These are phyloP conservation scores for Dichotomocladium elegans DNA, from an alignment of 371 early-diverging fungal species.

Conservation along the genomic window DNA sequence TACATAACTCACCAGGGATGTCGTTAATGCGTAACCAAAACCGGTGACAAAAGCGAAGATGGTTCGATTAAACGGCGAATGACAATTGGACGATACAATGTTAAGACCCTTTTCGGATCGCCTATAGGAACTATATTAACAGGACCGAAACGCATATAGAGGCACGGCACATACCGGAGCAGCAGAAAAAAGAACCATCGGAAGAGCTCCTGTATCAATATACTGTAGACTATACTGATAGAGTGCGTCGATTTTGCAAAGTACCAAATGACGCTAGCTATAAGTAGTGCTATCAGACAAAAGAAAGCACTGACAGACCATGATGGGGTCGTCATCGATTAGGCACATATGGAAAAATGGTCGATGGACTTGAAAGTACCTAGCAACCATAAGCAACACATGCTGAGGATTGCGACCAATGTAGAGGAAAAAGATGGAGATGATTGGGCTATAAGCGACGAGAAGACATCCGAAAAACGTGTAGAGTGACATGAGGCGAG, in stretches of 20 bases:
- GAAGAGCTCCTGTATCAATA: conserved; percentile 65
- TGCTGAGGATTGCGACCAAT: conserved; percentile 67
- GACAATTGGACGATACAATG: conserved; percentile 51
- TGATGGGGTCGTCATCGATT: not conserved
- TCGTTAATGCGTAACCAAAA: conserved; percentile 69
- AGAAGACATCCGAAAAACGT: conserved; percentile 73
- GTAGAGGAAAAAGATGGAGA: conserved; percentile 65
- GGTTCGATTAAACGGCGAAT: conserved; percentile 54
- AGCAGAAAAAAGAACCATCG: conserved; percentile 59
- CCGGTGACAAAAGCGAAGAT: conserved; percentile 65
- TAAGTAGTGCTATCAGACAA: conserved; percentile 66
- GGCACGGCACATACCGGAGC: conserved; percentile 26
- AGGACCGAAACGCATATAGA: too few species aligned
- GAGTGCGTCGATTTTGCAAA: conserved; percentile 32
- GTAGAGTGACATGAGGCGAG: conserved; percentile 53
- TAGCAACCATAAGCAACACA: conserved; percentile 66
- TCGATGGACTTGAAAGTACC: conserved; percentile 33
- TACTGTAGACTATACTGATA: conserved; percentile 55
- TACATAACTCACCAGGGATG: conserved; percentile 63
- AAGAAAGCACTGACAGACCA: conserved; percentile 60
- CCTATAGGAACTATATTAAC: conserved; percentile 8
- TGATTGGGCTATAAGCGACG: conserved; percentile 72
- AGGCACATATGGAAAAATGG: not conserved
- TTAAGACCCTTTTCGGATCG: conserved; percentile 60
- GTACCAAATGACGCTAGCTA: conserved; percentile 72